Evolutionary conservation across 2,329 filamentous ascomycete genomes (phyloP).

Genomic region (Arthrobotrys megalospora): DNA sequence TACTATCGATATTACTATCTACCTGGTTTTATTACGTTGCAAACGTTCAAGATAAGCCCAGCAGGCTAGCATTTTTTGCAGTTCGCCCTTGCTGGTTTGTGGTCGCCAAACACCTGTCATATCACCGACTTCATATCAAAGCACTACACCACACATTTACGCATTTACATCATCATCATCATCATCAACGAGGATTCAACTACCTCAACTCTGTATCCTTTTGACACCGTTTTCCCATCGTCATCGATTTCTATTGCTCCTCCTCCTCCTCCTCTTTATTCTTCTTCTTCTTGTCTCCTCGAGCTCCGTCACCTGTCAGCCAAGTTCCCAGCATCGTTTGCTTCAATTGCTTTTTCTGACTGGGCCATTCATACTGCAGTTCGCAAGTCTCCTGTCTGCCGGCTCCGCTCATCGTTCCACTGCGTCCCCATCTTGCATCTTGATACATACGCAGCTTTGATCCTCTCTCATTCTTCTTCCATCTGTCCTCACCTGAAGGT

Average conservation of each 20-base stretch:
- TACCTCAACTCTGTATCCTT: background rate
- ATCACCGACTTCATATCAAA: conserved; percentile 1
- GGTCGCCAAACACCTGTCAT: conserved; percentile 30
- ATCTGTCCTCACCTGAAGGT: conserved; percentile 12
- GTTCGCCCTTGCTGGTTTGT: conserved; percentile 12
- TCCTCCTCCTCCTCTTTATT: background rate
- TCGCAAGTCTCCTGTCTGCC: conserved; percentile 15
- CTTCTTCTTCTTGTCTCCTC: conserved; percentile 19
- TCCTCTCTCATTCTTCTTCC: conserved; percentile 10
- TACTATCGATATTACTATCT: conserved; percentile 12
- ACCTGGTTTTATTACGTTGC: conserved; percentile 20
- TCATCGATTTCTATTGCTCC: background rate
- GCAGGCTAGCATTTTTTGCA: conserved; percentile 15
- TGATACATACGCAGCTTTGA: conserved; percentile 40
- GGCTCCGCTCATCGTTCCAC: conserved; percentile 49
- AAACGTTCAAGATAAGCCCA: conserved; percentile 40
- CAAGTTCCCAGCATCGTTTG: conserved; percentile 1
- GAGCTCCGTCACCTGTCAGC: conserved; percentile 5
- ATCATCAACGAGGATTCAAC: background rate
- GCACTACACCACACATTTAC: background rate
- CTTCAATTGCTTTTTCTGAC: conserved; percentile 45
- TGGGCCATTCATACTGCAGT: background rate
- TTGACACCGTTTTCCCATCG: background rate
- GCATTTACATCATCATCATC: background rate
- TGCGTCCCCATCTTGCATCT: conserved; percentile 53